A percentile compares a stretch with the other conserved stretches of the same genome.
Evolutionary conservation across 164 flowering plant genomes (phyloP).

Genomic region (Akebia trifoliata): DNA sequence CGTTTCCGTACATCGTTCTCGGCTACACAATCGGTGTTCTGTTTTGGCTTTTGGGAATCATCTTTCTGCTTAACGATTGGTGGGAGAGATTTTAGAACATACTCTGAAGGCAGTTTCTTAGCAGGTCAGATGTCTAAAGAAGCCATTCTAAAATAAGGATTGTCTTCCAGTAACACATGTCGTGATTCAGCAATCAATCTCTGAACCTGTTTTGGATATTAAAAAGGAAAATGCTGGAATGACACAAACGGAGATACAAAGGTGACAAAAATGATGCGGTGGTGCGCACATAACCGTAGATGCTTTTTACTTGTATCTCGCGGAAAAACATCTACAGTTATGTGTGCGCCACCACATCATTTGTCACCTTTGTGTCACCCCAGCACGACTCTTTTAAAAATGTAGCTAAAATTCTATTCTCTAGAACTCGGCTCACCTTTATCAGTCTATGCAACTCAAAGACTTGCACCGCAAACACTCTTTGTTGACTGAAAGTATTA

Average conservation of each 20-base stretch:
- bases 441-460: constrained; percentile 90
- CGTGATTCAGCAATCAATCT: constrained; percentile 66
- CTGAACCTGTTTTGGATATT: constrained; percentile 64
- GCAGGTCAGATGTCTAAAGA: constrained; percentile 19
- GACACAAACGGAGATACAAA: too few relatives aligned
- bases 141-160: constrained; percentile 27
- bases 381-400: background rate
- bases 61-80: constrained; percentile 28
- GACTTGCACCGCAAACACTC: constrained; percentile 74
- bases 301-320: too few relatives aligned
- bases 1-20: constrained; percentile 49
- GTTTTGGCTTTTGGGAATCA: constrained; percentile 32
- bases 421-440: constrained; percentile 40
- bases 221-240: too few relatives aligned
- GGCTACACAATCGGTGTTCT: constrained; percentile 28
- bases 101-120: constrained; percentile 36
- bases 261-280: too few relatives aligned
- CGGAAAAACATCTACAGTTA: too few relatives aligned
- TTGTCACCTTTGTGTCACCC: too few relatives aligned
- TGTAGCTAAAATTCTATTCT: background rate
- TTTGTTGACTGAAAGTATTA: constrained; percentile 71
- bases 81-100: constrained; percentile 26
- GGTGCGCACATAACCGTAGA: too few relatives aligned
- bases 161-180: constrained; percentile 34
- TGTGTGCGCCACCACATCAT: too few relatives aligned